A percentile compares a stretch with the other conserved stretches of the same genome.
phyloP scores from a whole-genome alignment of 2,329 filamentous ascomycete species.

The Trichophyton mentagrophytes region DNA sequence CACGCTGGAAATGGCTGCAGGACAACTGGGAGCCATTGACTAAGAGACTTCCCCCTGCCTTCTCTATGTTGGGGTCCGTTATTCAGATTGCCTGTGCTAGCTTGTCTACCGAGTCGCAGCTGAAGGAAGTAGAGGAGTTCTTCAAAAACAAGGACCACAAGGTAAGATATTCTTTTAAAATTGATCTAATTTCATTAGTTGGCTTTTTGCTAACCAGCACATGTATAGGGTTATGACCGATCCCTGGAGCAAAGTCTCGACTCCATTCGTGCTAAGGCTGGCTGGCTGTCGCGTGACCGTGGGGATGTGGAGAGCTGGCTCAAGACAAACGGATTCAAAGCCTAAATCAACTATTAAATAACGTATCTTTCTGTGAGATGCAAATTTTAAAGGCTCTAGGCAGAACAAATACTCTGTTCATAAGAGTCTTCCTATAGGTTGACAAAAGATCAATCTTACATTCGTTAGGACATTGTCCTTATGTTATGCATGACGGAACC shows the following conservation, averaged over 20 bases:
- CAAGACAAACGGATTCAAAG: conserved; percentile 50
- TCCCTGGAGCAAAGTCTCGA: conserved; percentile 83
- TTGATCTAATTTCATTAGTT: not conserved
- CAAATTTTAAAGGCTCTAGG: not conserved
- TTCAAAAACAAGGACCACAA: conserved; percentile 73
- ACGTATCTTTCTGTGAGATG: not conserved
- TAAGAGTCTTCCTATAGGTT: not conserved
- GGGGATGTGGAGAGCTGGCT: conserved; percentile 65
- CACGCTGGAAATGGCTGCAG: conserved; percentile 71
- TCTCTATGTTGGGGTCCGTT: conserved; percentile 74
- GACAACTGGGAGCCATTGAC: conserved; percentile 77
- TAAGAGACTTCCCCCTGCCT: conserved; percentile 69
- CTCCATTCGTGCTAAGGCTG: conserved; percentile 68
- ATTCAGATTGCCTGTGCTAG: conserved; percentile 70
- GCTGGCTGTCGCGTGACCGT: conserved; percentile 65
- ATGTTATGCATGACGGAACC: not conserved
- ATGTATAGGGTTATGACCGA: conserved; percentile 57
- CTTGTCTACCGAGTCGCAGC: conserved; percentile 65
- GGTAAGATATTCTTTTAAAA: conserved; percentile 26
- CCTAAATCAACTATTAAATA: not conserved
- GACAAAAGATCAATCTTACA: not conserved
- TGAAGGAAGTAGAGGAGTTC: conserved; percentile 65
- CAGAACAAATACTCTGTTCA: not conserved
- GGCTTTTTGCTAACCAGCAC: conserved; percentile 11
- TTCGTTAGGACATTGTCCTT: not conserved